Evolutionary conservation across 2,329 filamentous ascomycete genomes (phyloP).

Genomic region (Pseudonectria foliicola): DNA sequence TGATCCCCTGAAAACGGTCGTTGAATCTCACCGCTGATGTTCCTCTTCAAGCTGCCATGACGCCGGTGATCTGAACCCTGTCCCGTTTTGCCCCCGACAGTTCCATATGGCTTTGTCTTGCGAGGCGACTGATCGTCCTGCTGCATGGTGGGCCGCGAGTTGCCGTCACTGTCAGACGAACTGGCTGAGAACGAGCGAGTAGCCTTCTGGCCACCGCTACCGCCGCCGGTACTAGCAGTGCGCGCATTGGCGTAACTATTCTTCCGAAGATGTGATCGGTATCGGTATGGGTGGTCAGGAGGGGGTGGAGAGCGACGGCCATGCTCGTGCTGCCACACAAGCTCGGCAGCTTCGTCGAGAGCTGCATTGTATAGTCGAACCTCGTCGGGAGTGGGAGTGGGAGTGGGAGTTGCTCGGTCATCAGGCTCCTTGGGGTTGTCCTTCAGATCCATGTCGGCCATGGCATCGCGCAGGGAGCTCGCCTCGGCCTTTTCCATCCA

Average conservation of each 20-base stretch:
- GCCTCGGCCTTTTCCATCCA: slow-evolving; percentile 80
- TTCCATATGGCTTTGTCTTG: slow-evolving; percentile 35
- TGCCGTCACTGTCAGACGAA: slow-evolving; percentile 42
- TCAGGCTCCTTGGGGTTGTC: slow-evolving; percentile 23
- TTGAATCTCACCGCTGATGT: slow-evolving; percentile 61
- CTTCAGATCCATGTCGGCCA: slow-evolving; percentile 64
- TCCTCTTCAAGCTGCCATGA: slow-evolving; percentile 61
- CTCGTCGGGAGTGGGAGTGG: slow-evolving; percentile 36
- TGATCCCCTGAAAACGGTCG: slow-evolving; percentile 67
- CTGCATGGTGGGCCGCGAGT: slow-evolving; percentile 24
- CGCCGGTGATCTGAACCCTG: slow-evolving; percentile 38
- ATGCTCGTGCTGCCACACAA: slow-evolving; percentile 71
- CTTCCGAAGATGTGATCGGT: slow-evolving; percentile 61
- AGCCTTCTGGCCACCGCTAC: slow-evolving; percentile 32
- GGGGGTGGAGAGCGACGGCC: slow-evolving; percentile 39
- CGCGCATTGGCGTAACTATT: slow-evolving; percentile 65
- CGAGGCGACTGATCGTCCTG: slow-evolving; percentile 13
- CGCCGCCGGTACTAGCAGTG: slow-evolving; percentile 48
- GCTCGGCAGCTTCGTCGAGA: slow-evolving; percentile 68
- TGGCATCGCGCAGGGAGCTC: slow-evolving; percentile 59
- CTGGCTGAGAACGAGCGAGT: slow-evolving; percentile 45
- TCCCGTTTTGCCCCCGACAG: slow-evolving; percentile 29
- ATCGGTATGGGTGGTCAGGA: slow-evolving; percentile 59
- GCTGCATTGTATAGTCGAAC: slow-evolving; percentile 63
- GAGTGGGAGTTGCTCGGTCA: too few species aligned